Evolutionary conservation across 345 rosid genomes (phyloP).

Genomic region (Firmiana major): DNA sequence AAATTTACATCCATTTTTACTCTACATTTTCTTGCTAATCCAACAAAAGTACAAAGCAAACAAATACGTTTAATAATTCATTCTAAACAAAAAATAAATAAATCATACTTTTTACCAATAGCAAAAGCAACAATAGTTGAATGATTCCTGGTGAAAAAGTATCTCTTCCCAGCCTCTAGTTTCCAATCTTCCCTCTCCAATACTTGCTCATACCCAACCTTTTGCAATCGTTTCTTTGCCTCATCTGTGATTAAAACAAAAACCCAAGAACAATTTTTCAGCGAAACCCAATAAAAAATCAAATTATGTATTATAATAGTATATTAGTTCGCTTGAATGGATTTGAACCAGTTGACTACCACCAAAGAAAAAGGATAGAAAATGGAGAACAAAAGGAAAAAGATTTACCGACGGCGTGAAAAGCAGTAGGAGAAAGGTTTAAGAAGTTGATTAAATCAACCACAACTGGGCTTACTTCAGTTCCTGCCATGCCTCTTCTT

Average conservation of each 20-base stretch:
- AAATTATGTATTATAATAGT: background rate
- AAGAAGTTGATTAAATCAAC: constrained; percentile 71
- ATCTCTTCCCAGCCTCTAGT: constrained; percentile 72
- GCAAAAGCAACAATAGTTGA: constrained; percentile 95
- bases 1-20: background rate
- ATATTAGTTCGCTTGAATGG: background rate
- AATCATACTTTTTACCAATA: constrained; percentile 66
- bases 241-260: constrained; percentile 46
- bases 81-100: background rate
- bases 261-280: background rate
- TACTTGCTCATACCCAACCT: constrained; percentile 70
- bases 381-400: background rate
- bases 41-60: background rate
- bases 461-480: constrained; percentile 33
- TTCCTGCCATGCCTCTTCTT: constrained; percentile 32
- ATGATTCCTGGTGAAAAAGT: constrained; percentile 86
- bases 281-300: background rate
- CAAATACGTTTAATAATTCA: background rate
- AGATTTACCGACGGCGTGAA: constrained; percentile 87
- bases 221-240: constrained; percentile 59
- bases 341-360: background rate
- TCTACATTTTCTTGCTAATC: background rate
- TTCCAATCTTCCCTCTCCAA: constrained; percentile 86
- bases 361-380: constrained; percentile 1
- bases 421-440: constrained; percentile 96